Conservation (phyloP, 352 stramenopile genomes). For the Thraustotheca clavata region DNA sequence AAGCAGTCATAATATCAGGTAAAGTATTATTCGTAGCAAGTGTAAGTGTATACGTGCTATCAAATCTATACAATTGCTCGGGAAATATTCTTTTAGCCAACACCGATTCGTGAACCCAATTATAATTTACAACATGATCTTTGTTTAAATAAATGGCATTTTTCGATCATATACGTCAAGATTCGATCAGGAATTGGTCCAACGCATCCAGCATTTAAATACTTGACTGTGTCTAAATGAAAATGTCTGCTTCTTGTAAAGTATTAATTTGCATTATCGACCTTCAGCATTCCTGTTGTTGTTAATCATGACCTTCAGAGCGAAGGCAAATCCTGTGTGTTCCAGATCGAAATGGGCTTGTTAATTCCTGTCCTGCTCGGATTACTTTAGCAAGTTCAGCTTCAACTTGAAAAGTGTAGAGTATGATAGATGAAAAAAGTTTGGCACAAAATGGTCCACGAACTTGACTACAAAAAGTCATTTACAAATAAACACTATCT, state of each 20-base stretch:
- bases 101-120: constrained; percentile 78
- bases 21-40: background rate
- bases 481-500: too few relatives aligned
- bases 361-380: constrained; percentile 60
- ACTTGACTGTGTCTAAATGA: background rate
- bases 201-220: background rate
- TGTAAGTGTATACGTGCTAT: background rate
- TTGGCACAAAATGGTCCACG: too few relatives aligned
- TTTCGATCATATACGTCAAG: constrained; percentile 1
- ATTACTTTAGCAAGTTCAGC: constrained; percentile 76
- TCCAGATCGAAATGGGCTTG: constrained; percentile 39
- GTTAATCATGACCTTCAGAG: constrained; percentile 11
- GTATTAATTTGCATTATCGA: background rate
- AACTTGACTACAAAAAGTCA: too few relatives aligned
- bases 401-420: constrained; percentile 59
- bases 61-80: constrained; percentile 39
- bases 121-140: constrained; percentile 61
- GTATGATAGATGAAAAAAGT: constrained; percentile 68
- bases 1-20: background rate
- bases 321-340: constrained; percentile 63
- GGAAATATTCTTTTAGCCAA: constrained; percentile 38
- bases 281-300: background rate
- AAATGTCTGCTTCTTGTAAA: background rate
- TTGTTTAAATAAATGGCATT: constrained; percentile 18
- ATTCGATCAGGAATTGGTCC: constrained; percentile 5